Conservation (phyloP, 2,329 filamentous ascomycete genomes). For the Lomentospora prolificans region DNA sequence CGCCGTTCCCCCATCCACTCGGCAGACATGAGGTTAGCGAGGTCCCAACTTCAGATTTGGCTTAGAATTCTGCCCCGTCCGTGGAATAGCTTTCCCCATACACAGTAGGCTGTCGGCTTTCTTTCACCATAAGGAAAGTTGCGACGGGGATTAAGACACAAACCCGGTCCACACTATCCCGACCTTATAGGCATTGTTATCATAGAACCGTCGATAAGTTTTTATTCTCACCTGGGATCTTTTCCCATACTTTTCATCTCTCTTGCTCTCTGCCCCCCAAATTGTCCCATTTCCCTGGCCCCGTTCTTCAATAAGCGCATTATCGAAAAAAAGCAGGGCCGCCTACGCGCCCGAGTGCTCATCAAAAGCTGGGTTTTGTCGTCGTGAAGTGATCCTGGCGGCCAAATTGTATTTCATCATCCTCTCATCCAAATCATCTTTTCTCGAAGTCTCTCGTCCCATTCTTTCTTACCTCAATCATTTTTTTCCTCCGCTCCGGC, state of each 20-base stretch:
- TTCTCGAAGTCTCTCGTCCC: not conserved
- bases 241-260: not conserved
- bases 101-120: no score
- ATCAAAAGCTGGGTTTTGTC: not conserved
- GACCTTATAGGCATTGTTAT: not conserved
- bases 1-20: no score
- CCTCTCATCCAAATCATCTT: not conserved
- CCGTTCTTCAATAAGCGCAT: not conserved
- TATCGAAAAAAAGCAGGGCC: not conserved
- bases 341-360: not conserved
- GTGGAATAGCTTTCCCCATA: not conserved
- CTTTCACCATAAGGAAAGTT: not conserved
- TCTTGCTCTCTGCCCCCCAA: not conserved
- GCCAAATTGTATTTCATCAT: not conserved
- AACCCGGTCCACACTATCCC: not conserved
- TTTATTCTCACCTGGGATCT: not conserved
- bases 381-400: not conserved
- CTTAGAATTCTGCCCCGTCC: not conserved
- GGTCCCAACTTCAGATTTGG: not conserved
- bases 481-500: not conserved
- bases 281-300: conserved; percentile 1
- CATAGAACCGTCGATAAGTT: not conserved
- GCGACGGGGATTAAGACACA: not conserved
- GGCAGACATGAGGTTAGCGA: conserved; percentile 3
- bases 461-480: not conserved